A percentile compares a stretch with the other conserved stretches of the same genome.
Conservation (phyloP, 2,329 filamentous ascomycete genomes). For the Colletotrichum paranaense region DNA sequence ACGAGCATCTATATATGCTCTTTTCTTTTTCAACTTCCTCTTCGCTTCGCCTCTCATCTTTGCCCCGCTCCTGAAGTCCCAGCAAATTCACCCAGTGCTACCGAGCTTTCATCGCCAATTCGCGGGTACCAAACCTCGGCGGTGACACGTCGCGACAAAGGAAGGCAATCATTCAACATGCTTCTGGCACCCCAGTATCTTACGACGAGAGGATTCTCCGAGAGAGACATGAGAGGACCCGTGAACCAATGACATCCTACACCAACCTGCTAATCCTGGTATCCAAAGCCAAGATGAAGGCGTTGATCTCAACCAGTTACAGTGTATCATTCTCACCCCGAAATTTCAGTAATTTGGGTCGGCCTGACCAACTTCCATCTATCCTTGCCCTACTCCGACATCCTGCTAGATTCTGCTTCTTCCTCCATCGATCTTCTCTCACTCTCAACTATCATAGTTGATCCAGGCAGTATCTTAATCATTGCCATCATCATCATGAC, state of each 20-base stretch:
- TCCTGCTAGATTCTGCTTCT: background rate
- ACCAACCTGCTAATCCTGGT: background rate
- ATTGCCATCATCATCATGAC: no score
- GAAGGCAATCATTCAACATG: background rate
- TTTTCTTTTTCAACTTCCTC: background rate
- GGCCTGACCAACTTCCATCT: constrained; percentile 15
- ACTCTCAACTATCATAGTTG: background rate
- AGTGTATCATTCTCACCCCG: background rate
- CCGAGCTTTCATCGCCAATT: background rate
- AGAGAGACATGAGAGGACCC: background rate
- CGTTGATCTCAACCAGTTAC: background rate
- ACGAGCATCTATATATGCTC: background rate
- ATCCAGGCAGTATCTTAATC: no score
- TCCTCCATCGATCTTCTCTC: background rate
- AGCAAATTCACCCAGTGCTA: background rate
- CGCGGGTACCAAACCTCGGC: background rate
- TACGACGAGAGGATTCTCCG: background rate
- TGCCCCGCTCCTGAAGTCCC: background rate
- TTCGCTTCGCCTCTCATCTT: background rate
- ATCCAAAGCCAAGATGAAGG: background rate
- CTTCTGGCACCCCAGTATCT: background rate
- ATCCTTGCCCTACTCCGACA: constrained; percentile 6
- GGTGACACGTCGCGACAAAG: background rate
- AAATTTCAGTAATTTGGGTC: constrained; percentile 12
- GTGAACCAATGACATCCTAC: background rate